Conservation (phyloP, 1,139 yeast species). For the Suhomyces ambrosiae region DNA sequence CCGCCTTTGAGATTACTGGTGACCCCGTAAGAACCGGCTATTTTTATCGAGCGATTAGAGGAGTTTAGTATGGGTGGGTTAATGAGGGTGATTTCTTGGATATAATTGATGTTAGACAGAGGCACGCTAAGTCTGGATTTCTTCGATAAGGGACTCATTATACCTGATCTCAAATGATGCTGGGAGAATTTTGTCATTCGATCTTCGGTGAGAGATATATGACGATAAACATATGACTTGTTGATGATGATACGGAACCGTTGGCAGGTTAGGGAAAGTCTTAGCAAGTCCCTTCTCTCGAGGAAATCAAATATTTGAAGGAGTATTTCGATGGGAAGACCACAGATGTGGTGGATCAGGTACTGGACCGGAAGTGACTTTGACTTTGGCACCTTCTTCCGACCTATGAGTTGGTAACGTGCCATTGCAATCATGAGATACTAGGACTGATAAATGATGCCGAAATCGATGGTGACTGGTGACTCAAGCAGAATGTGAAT, state of each 20-base stretch:
- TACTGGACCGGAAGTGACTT: slow-evolving; percentile 19
- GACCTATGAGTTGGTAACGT: slow-evolving; percentile 43
- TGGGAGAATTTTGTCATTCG: slow-evolving; percentile 37
- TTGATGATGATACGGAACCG: slow-evolving; percentile 40
- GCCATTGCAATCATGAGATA: slow-evolving; percentile 16
- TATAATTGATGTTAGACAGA: slow-evolving; percentile 36
- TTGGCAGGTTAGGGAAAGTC: slow-evolving; percentile 37
- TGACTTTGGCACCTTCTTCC: slow-evolving; percentile 27
- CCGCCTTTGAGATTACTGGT: slow-evolving; percentile 25
- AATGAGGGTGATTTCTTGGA: slow-evolving; percentile 27
- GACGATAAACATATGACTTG: slow-evolving; percentile 38
- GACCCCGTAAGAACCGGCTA: slow-evolving; percentile 44
- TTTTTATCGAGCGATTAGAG: slow-evolving; percentile 29
- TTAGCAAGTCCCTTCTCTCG: slow-evolving; percentile 25
- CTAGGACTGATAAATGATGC: not conserved
- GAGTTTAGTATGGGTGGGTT: slow-evolving; percentile 39
- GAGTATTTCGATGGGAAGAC: slow-evolving; percentile 48
- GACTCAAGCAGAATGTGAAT: too few species aligned
- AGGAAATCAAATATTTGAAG: slow-evolving; percentile 34
- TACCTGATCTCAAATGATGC: slow-evolving; percentile 24
- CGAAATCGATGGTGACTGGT: not conserved
- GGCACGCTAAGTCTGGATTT: slow-evolving; percentile 22
- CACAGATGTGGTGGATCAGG: slow-evolving; percentile 33
- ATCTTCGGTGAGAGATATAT: slow-evolving; percentile 28
- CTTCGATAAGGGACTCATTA: slow-evolving; percentile 9